Evolutionary conservation across 768 basidiomycete species (phyloP).

Genomic region (Kockovaella imperatae): DNA sequence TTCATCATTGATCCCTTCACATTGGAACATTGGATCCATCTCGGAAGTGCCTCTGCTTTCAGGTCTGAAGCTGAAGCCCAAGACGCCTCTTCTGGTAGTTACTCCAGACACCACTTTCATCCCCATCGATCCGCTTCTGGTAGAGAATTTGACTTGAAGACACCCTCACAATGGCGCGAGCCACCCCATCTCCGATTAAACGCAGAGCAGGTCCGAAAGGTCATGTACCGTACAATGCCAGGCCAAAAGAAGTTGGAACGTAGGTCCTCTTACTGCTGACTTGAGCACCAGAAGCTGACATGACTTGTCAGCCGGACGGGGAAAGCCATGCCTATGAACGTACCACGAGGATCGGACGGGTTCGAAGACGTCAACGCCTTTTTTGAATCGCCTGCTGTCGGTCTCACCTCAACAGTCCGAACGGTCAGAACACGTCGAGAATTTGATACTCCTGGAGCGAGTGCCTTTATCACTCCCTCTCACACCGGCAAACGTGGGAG

Average conservation of each 20-base stretch:
- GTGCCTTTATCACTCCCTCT: background rate
- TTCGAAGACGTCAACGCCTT: conserved; percentile 44
- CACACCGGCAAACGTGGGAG: background rate
- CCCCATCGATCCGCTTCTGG: too few species aligned
- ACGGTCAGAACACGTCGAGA: conserved; percentile 4
- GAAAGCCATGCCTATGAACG: conserved; percentile 36
- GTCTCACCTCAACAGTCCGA: background rate
- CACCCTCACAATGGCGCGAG: too few species aligned
- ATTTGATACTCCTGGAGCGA: conserved; percentile 1
- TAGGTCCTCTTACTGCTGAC: conserved; percentile 16
- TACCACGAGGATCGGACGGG: conserved; percentile 36
- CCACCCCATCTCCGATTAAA: conserved; percentile 10
- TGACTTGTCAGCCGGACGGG: conserved; percentile 34
- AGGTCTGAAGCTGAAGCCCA: too few species aligned
- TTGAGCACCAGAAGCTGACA: too few species aligned
- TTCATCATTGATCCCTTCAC: too few species aligned
- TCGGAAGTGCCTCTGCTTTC: too few species aligned
- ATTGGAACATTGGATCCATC: too few species aligned
- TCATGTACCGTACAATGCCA: conserved; percentile 33
- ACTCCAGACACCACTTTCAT: too few species aligned
- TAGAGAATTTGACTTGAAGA: too few species aligned
- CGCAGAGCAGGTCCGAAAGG: conserved; percentile 13
- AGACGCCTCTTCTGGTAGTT: too few species aligned
- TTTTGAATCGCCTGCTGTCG: conserved; percentile 32
- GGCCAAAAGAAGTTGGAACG: conserved; percentile 40